Base-by-base conservation (phyloP, 1,284 basidiomycete genomes). In the Volvariella volvacea region DNA sequence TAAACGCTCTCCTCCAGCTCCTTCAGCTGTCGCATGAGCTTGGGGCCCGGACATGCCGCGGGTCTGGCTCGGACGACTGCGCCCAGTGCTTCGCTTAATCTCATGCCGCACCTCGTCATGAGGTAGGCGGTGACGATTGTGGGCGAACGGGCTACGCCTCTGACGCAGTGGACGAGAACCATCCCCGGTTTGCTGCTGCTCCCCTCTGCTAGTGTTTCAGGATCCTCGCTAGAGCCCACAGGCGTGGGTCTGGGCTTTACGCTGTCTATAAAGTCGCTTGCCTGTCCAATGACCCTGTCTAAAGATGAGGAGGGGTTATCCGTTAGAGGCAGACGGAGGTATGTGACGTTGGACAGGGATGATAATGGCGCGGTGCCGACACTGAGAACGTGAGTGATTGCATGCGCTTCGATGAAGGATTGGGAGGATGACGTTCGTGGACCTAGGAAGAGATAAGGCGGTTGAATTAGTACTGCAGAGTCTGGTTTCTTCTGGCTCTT, bases 61-160 rank as follows among this genome's bases (percentile, higher is more conserved):
- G 63, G 61, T 22, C 69, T 47, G 0, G 52, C 57, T 6, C 43
- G 49, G 9, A 65, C 41, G 37, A 70, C 56, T 3, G 48, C 49
- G 3, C 58, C 60, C 16, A 70, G 53, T 1, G 67, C 67, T 9
- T 43, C 55, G 30, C 55, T 60, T 39, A 68, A 50, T n/a, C 60
- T 44, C 62, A 68, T 66, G 9, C 45, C 45, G 8, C 45, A 53
- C 40, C 46, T 37, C 19, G 52, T 57, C 73, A 80, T 76, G 22
- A 78, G 60, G 51, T 78, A 78, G 6, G 68, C 76, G 15, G 69
- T 60, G 41, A 78, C 69, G 34, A 78, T 58, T 3, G 65, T 71
- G 1, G 76, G 73, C 31, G 70, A 57, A 14, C 55, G 54, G 2
- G 58, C 59, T 4, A 59, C 49, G 22, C 69, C 76, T 12, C 9